These are phyloP conservation scores for Alternaria postmessia DNA, from an alignment of 2,329 filamentous ascomycete species.

Conservation along the genomic window DNA sequence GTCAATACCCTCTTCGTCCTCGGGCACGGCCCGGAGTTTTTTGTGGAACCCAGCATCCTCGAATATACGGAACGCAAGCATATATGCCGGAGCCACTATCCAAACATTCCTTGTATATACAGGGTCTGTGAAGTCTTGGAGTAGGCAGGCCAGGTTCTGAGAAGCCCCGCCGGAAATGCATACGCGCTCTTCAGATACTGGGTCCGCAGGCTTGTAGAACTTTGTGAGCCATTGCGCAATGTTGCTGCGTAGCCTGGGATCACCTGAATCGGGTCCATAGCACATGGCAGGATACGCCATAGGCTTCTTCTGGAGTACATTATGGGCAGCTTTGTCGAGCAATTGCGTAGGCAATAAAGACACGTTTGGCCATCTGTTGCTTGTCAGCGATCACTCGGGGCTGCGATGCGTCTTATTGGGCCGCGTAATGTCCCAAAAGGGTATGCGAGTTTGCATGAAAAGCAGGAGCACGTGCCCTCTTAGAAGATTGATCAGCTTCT, in stretches of 20 bases:
- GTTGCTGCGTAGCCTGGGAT: constrained; percentile 63
- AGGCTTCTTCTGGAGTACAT: constrained; percentile 67
- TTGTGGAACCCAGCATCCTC: constrained; percentile 77
- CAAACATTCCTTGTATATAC: constrained; percentile 77
- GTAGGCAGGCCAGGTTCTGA: constrained; percentile 79
- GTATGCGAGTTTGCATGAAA: constrained; percentile 12
- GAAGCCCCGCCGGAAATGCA: constrained; percentile 86
- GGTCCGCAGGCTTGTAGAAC: constrained; percentile 63
- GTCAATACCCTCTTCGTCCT: constrained; percentile 81
- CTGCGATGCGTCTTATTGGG: constrained; percentile 16
- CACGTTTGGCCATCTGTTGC: constrained; percentile 69
- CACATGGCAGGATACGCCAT: constrained; percentile 71
- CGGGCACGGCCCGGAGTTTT: constrained; percentile 73
- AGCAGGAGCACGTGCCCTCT: constrained; percentile 40
- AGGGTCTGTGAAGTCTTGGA: constrained; percentile 84
- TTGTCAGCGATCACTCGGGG: constrained; percentile 26
- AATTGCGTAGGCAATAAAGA: constrained; percentile 71
- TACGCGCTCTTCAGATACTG: constrained; percentile 67
- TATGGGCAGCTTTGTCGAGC: constrained; percentile 67
- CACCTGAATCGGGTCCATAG: constrained; percentile 80
- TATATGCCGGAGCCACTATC: constrained; percentile 84
- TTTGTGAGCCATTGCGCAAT: constrained; percentile 74
- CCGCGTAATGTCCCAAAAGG: constrained; percentile 23
- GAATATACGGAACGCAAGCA: constrained; percentile 85
- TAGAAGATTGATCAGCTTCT: constrained; percentile 48